Conservation (phyloP, 345 rosid genomes). For the Carallia brachiata region DNA sequence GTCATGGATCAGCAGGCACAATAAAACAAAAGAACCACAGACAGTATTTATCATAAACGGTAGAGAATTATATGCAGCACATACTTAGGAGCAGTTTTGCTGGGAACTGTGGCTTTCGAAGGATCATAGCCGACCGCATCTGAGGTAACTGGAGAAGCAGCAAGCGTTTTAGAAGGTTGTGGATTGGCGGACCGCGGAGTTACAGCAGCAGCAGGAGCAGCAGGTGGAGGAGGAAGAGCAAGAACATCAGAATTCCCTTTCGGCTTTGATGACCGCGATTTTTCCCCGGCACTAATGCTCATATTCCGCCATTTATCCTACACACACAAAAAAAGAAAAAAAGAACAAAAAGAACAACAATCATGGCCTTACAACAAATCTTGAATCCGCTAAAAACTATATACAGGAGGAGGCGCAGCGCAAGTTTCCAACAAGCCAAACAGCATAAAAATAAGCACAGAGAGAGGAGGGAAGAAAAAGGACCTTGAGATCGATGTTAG, state of each 20-base stretch:
- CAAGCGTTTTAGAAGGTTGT: constrained; percentile 10
- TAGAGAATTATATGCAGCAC: neutral
- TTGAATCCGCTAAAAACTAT: too few relatives aligned
- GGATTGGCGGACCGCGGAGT: neutral
- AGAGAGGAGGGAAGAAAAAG: constrained; percentile 12
- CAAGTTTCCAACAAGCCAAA: neutral
- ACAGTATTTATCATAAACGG: too few relatives aligned
- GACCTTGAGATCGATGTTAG: constrained; percentile 87
- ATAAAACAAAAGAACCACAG: too few relatives aligned
- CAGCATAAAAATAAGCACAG: neutral
- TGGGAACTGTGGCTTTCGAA: constrained; percentile 17
- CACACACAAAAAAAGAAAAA: neutral
- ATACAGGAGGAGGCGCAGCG: too few relatives aligned
- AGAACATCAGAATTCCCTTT: constrained; percentile 42
- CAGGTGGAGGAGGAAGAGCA: constrained; percentile 23
- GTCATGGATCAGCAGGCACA: too few relatives aligned
- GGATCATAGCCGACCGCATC: constrained; percentile 31
- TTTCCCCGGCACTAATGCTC: constrained; percentile 67
- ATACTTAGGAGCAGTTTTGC: constrained; percentile 46
- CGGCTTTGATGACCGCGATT: constrained; percentile 45
- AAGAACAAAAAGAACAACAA: neutral
- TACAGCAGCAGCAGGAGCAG: neutral
- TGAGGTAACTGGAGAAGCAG: constrained; percentile 25
- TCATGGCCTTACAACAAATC: neutral
- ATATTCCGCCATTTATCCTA: constrained; percentile 97